Conservation (phyloP, 129 eudicot species). For the Smallanthus sonchifolius region DNA sequence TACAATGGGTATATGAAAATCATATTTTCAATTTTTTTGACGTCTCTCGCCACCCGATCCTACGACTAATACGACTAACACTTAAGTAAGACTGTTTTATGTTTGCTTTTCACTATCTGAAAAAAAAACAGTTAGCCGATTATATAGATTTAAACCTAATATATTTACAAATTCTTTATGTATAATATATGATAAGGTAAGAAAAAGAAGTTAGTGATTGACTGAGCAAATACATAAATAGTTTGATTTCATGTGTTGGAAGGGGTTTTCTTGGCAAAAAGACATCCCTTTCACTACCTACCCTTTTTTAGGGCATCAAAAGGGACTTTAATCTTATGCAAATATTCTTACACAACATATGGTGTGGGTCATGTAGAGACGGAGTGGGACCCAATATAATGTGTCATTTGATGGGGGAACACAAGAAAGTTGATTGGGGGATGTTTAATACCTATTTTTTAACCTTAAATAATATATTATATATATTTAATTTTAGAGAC, state of each 20-base stretch:
- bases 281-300: slow-evolving; percentile 21
- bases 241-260: slow-evolving; percentile 16
- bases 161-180: too few species aligned
- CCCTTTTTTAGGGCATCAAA: slow-evolving; percentile 11
- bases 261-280: slow-evolving; percentile 25
- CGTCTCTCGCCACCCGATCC: too few species aligned
- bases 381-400: slow-evolving; percentile 4
- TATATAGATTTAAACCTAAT: too few species aligned
- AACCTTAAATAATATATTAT: background rate
- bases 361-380: background rate
- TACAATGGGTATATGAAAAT: too few species aligned
- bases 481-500: too few species aligned
- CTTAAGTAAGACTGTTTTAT: background rate
- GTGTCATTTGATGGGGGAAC: slow-evolving; percentile 24
- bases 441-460: background rate
- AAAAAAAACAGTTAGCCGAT: too few species aligned
- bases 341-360: slow-evolving; percentile 8
- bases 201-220: too few species aligned
- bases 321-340: slow-evolving; percentile 19
- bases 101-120: too few species aligned
- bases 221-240: background rate
- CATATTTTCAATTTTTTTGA: too few species aligned
- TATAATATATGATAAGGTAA: background rate
- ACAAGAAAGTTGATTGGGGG: background rate
- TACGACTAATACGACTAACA: too few species aligned